Conservation (phyloP, 139 green algal genomes). For the Micractinium conductrix region DNA sequence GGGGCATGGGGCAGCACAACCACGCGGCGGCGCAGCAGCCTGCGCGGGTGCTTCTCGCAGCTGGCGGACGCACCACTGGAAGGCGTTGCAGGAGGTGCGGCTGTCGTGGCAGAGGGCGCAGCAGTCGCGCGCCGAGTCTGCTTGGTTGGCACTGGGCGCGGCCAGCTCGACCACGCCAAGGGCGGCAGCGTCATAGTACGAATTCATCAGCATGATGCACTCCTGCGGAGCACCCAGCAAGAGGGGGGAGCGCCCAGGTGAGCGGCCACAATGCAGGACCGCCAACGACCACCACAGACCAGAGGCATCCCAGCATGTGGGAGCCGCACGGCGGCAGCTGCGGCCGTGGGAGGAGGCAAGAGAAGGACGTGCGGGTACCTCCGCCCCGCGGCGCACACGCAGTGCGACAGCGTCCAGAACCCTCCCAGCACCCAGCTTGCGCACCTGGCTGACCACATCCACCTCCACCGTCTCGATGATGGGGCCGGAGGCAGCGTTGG, state of each 20-base stretch:
- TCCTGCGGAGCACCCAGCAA: neutral
- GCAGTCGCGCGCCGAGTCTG: constrained; percentile 27
- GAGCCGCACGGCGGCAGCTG: too few relatives aligned
- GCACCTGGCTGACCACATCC: constrained; percentile 28
- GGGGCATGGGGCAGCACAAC: too few relatives aligned
- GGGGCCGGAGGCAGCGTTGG: neutral
- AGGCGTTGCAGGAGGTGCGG: constrained; percentile 15
- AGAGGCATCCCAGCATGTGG: too few relatives aligned
- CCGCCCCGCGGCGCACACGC: too few relatives aligned
- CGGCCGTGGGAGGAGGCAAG: too few relatives aligned
- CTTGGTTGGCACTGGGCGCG: neutral
- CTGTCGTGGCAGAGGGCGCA: constrained; percentile 37
- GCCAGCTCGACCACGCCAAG: constrained; percentile 2
- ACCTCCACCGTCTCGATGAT: constrained; percentile 39
- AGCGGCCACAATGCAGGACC: too few relatives aligned
- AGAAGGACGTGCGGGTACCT: too few relatives aligned
- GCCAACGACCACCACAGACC: too few relatives aligned
- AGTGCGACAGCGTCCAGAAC: too few relatives aligned
- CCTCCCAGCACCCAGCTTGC: neutral
- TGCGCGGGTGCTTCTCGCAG: neutral
- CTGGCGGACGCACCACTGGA: constrained; percentile 11
- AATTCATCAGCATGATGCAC: constrained; percentile 37
- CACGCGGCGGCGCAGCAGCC: neutral
- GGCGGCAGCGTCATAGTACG: constrained; percentile 20
- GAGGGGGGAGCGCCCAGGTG: too few relatives aligned